Evolutionary conservation across 257 asterid genomes (phyloP).

Genomic region (Phtheirospermum japonicum): DNA sequence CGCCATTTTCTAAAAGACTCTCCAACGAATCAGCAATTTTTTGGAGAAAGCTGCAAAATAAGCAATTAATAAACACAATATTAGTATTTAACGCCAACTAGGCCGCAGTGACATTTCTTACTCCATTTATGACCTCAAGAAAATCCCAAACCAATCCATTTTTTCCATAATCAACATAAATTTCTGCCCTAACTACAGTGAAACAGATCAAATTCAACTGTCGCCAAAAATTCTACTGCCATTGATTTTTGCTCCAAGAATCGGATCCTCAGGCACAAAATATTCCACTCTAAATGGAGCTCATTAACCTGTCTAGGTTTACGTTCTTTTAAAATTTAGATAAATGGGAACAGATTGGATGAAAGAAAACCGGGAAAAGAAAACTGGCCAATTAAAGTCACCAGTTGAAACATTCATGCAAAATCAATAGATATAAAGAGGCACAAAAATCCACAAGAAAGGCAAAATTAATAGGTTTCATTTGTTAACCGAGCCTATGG

Average conservation of each 20-base stretch:
- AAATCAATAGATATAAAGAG: background rate
- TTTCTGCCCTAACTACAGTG: background rate
- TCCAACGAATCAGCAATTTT: conserved; percentile 54
- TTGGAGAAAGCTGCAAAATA: conserved; percentile 64
- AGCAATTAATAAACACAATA: conserved; percentile 14
- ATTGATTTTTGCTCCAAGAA: background rate
- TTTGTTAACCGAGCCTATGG: conserved; percentile 3
- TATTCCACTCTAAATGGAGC: background rate
- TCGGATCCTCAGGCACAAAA: background rate
- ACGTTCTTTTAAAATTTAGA: background rate
- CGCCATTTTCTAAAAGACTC: conserved; percentile 74
- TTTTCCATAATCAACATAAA: background rate
- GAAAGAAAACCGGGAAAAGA: background rate
- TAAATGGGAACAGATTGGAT: background rate
- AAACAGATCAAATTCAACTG: background rate
- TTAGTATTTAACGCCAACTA: background rate
- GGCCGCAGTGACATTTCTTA: background rate
- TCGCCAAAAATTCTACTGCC: background rate
- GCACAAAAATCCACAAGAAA: background rate
- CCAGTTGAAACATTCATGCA: background rate
- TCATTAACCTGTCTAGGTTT: background rate
- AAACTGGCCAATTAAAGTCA: background rate
- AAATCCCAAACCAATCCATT: background rate
- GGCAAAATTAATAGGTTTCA: background rate
- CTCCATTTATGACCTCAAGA: background rate